phyloP scores from a whole-genome alignment of 2,329 filamentous ascomycete genomes.

The Exophiala calicioides region DNA sequence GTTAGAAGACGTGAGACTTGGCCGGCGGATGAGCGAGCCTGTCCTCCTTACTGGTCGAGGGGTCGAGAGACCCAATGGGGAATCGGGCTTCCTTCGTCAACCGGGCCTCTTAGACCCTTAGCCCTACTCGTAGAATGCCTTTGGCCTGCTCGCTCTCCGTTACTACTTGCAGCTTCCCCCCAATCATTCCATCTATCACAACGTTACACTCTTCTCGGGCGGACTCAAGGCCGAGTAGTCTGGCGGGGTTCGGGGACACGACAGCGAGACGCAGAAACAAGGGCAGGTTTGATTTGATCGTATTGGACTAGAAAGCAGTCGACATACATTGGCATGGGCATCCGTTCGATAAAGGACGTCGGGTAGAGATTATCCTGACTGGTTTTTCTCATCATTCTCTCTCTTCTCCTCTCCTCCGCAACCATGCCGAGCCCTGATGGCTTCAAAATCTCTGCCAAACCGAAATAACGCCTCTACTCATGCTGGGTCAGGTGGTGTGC shows the following conservation, averaged over 20 bases:
- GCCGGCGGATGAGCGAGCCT: too few species aligned
- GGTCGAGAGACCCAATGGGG: too few species aligned
- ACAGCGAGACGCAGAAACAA: slow-evolving; percentile 17
- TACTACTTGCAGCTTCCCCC: slow-evolving; percentile 5
- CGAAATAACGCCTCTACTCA: slow-evolving; percentile 27
- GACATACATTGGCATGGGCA: slow-evolving; percentile 22
- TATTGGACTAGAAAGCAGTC: slow-evolving; percentile 25
- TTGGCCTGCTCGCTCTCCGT: slow-evolving; percentile 5
- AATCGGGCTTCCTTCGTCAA: too few species aligned
- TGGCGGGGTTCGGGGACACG: slow-evolving; percentile 13
- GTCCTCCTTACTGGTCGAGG: too few species aligned
- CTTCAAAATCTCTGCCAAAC: slow-evolving; percentile 14
- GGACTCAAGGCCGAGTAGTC: slow-evolving; percentile 1
- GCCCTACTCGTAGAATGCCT: too few species aligned
- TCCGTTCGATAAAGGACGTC: slow-evolving; percentile 15
- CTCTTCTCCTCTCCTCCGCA: slow-evolving; percentile 5
- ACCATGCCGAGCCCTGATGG: slow-evolving; percentile 11
- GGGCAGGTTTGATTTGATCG: slow-evolving; percentile 13
- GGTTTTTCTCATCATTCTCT: slow-evolving; percentile 8
- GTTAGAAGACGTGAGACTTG: too few species aligned
- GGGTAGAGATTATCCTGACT: slow-evolving; percentile 18
- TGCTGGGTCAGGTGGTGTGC: slow-evolving; percentile 25
- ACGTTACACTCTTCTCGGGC: slow-evolving; percentile 9
- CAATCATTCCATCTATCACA: slow-evolving; percentile 2
- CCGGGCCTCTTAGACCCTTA: too few species aligned